phyloP scores from a whole-genome alignment of 2,329 filamentous ascomycete genomes.

The Claviceps purpurea region DNA sequence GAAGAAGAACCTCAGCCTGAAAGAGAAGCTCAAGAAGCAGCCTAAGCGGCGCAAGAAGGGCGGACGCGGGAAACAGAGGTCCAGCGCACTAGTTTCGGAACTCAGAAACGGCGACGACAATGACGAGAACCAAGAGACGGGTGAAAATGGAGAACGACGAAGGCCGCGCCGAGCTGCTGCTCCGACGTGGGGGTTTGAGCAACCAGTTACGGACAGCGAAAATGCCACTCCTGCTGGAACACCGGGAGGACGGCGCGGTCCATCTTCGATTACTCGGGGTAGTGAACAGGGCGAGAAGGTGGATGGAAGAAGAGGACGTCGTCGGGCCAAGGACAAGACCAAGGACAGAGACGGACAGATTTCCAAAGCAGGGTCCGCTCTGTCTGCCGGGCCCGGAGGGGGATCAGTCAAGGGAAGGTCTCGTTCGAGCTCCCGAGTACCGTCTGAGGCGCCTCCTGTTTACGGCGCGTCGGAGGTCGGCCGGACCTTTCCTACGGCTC shows the following conservation, averaged over 20 bases:
- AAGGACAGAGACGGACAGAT: conserved; percentile 26
- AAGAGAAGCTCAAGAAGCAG: conserved; percentile 59
- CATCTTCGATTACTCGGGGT: conserved; percentile 23
- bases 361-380: conserved; percentile 26
- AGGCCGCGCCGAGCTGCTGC: conserved; percentile 53
- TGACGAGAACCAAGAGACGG: conserved; percentile 41
- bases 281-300: conserved; percentile 31
- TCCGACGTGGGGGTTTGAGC: conserved; percentile 59
- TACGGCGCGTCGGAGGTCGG: neutral
- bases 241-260: conserved; percentile 35
- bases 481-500: neutral
- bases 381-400: conserved; percentile 30
- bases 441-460: conserved; percentile 19
- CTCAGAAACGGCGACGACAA: conserved; percentile 44
- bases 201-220: conserved; percentile 44
- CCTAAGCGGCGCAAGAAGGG: conserved; percentile 45
- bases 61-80: conserved; percentile 42
- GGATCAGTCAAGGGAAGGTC: conserved; percentile 33
- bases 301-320: conserved; percentile 23
- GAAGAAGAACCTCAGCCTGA: conserved; percentile 61
- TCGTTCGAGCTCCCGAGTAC: conserved; percentile 38
- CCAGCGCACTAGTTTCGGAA: conserved; percentile 53
- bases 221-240: conserved; percentile 43
- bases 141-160: conserved; percentile 46
- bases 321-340: conserved; percentile 27